These are phyloP conservation scores for Thozetella sp. DNA, from an alignment of 495 filamentous ascomycete species.

Conservation along the genomic window DNA sequence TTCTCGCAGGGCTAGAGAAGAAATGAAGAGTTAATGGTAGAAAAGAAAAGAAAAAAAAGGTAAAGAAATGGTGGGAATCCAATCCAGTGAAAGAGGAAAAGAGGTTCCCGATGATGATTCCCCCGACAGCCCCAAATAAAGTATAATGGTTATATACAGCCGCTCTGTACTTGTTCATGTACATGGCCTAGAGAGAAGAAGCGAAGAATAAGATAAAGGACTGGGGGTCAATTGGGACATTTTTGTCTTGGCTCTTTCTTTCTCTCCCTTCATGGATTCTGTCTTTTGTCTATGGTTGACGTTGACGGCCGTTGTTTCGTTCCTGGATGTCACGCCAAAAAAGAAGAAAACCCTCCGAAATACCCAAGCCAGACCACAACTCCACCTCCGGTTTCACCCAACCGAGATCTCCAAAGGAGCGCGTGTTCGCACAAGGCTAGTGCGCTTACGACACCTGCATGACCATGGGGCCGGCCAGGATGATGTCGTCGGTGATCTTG, in stretches of 20 bases:
- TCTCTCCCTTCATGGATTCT: background rate
- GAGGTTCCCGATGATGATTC: background rate
- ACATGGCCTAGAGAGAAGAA: background rate
- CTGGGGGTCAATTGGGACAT: background rate
- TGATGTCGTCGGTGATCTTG: constrained; percentile 49
- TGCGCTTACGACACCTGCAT: constrained; percentile 49
- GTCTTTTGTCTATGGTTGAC: constrained; percentile 7
- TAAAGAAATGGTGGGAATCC: background rate
- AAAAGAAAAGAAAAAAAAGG: background rate
- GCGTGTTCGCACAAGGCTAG: too few relatives aligned
- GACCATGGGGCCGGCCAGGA: constrained; percentile 52
- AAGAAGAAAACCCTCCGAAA: too few relatives aligned
- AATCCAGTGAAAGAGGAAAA: background rate
- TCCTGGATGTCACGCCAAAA: background rate
- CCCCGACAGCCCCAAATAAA: background rate
- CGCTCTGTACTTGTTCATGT: background rate
- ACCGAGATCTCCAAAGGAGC: background rate
- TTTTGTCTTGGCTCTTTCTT: constrained; percentile 3
- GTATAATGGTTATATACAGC: background rate
- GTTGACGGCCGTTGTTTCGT: background rate
- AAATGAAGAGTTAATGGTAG: background rate
- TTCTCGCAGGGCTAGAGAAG: background rate
- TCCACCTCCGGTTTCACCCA: background rate
- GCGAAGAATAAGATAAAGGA: constrained; percentile 1
- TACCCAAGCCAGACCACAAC: background rate